Base-by-base conservation (phyloP, 352 stramenopile genomes). In the Globisporangium polare region DNA sequence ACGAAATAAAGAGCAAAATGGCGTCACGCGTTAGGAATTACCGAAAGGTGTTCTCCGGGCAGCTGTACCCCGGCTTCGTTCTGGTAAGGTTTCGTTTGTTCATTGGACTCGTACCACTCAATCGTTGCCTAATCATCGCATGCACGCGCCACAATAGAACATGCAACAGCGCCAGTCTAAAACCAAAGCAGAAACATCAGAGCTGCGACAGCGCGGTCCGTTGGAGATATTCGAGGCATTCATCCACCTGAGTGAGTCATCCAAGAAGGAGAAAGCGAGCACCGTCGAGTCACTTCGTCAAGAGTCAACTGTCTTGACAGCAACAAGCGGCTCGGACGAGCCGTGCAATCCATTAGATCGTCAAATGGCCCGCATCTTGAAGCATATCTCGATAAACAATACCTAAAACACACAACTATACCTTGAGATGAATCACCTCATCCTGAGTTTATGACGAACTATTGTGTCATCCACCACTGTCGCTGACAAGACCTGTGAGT, bases 1-100 rank as follows among this genome's bases (percentile, higher is more conserved):
- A 71, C 24, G 39, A 75, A 6, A 56, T 84, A 26, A 79, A 74
- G 29, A 60, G 45, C 22, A 86, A 86, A 47, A 84, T 86, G 77
- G 68, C 66, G 9, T 64, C 77, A 10, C 60, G 77, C 26, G 67
- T 84, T 3, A 57, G 65, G 41, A 70, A 66, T 3, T 83, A 77
- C 41, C 49, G 50, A n/a, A 75, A 50, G 18, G 67, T 64, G 9
- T 86, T 84, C 57, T 69, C 65, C 5, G 77, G 77, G 0, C 5
- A 62, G 15, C 46, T 86, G 10, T 64, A 66, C 13, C 73, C 77
- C 12, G 53, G 74, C 53, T 79, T 75, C 8, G 69, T 86, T 13
- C 35, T 84, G 66, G 77, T 80, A 39, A 39, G 26, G 6, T 5
- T 37, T 69, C 27, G 67, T 41, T 39, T 56, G 15, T 42, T 2